Conservation (phyloP, 2,329 filamentous ascomycete genomes). For the Ophiostoma novo-ulmi region DNA sequence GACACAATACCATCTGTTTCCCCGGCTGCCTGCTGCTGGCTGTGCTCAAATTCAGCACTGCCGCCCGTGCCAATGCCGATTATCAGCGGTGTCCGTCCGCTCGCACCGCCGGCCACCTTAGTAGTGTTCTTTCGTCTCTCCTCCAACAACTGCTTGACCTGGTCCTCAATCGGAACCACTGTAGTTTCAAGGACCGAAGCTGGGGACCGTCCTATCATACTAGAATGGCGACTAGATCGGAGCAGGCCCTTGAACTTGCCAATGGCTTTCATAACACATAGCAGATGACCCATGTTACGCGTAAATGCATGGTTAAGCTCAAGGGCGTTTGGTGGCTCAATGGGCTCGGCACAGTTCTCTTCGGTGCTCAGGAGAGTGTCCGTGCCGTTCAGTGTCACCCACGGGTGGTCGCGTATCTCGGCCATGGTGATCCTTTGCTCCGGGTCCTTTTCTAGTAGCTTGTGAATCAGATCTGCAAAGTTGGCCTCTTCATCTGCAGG, state of each 20-base stretch:
- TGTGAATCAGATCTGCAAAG: slow-evolving; percentile 69
- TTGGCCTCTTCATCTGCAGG: slow-evolving; percentile 59
- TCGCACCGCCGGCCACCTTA: slow-evolving; percentile 51
- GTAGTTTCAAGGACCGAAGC: neutral
- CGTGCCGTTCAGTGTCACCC: slow-evolving; percentile 77
- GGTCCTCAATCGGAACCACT: slow-evolving; percentile 32
- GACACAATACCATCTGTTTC: slow-evolving; percentile 50
- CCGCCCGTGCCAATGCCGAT: slow-evolving; percentile 70
- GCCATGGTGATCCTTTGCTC: slow-evolving; percentile 75
- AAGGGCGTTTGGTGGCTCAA: slow-evolving; percentile 80
- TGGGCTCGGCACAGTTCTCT: slow-evolving; percentile 76
- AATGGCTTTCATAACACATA: slow-evolving; percentile 88
- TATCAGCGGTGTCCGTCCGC: slow-evolving; percentile 59
- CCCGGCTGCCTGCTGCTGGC: neutral
- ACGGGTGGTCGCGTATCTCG: slow-evolving; percentile 78
- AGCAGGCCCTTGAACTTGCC: slow-evolving; percentile 78
- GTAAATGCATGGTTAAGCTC: slow-evolving; percentile 91
- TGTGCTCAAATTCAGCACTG: slow-evolving; percentile 32
- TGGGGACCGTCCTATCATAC: neutral
- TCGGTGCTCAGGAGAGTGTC: slow-evolving; percentile 74
- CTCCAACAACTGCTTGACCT: slow-evolving; percentile 47
- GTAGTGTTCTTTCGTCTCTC: slow-evolving; percentile 43
- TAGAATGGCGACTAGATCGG: slow-evolving; percentile 32
- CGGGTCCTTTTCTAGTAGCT: slow-evolving; percentile 79
- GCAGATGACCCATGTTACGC: slow-evolving; percentile 75